phyloP scores from a whole-genome alignment of 1,284 basidiomycete species.

The Coniophora puteana region DNA sequence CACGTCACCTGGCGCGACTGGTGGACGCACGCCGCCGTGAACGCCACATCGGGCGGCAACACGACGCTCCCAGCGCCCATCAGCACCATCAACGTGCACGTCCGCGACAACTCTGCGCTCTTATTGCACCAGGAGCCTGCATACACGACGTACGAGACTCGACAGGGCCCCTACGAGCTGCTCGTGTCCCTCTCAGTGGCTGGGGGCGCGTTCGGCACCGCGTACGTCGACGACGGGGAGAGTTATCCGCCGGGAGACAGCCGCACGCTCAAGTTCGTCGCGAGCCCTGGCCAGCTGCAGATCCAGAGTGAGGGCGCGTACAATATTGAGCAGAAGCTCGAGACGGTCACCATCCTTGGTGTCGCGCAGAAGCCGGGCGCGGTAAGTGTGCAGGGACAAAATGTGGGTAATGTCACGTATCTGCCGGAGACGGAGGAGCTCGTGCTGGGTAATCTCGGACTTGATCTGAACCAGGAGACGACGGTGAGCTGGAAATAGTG shows the following conservation, averaged over 20 bases:
- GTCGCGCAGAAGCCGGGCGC: too few species aligned
- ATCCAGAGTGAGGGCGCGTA: conserved; percentile 41
- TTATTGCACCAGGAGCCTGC: conserved; percentile 43
- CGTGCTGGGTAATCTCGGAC: conserved; percentile 23
- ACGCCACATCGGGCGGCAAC: conserved; percentile 29
- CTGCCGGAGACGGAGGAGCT: conserved; percentile 28
- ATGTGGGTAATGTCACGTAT: conserved; percentile 32
- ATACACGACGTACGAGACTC: conserved; percentile 50
- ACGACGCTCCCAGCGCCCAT: conserved; percentile 49
- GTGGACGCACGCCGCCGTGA: conserved; percentile 61
- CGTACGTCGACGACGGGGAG: conserved; percentile 55
- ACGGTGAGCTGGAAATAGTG: conserved; percentile 23
- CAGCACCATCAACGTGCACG: conserved; percentile 67
- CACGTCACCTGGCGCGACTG: conserved; percentile 69
- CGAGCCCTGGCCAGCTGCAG: conserved; percentile 25
- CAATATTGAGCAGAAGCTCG: conserved; percentile 37
- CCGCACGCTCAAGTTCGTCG: conserved; percentile 40
- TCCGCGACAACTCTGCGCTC: conserved; percentile 44
- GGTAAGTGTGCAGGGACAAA: conserved; percentile 32
- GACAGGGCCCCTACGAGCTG: conserved; percentile 39
- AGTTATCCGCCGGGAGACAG: conserved; percentile 49
- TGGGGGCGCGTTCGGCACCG: conserved; percentile 41
- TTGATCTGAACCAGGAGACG: conserved; percentile 30
- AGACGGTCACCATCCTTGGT: conserved; percentile 47
- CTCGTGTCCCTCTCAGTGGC: conserved; percentile 41